Percentiles rank a stretch among this genome's conserved stretches.
Conservation (phyloP, 2,329 filamentous ascomycete species). For the Coniochaeta prunicola region DNA sequence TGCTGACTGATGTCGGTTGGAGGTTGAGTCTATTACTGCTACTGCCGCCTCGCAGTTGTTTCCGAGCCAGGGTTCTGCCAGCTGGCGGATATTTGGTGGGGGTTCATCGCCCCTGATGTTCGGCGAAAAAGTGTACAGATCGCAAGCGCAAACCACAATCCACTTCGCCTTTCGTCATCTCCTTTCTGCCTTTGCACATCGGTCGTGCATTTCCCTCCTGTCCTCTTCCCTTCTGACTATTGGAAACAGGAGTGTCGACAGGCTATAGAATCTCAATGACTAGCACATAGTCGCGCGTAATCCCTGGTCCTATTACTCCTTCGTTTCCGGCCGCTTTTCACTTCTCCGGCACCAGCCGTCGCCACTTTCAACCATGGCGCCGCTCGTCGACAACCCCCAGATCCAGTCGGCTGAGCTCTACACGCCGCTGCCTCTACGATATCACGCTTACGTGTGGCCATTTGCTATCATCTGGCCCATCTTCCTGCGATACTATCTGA, state of each 20-base stretch:
- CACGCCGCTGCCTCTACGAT: slow-evolving; percentile 71
- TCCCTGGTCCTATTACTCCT: neutral
- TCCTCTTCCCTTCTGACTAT: neutral
- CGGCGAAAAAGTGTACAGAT: slow-evolving; percentile 2
- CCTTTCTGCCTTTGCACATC: neutral
- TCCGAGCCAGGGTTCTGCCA: neutral
- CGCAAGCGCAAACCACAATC: neutral
- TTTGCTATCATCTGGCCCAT: slow-evolving; percentile 87
- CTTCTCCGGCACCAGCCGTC: neutral
- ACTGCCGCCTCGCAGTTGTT: neutral
- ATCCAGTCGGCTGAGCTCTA: slow-evolving; percentile 84
- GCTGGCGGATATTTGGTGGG: neutral
- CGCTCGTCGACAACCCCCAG: slow-evolving; percentile 82
- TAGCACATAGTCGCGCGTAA: neutral
- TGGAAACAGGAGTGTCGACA: neutral
- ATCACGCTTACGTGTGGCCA: slow-evolving; percentile 90
- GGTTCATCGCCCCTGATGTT: neutral
- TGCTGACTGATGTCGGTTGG: too few relatives aligned
- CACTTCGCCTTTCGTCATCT: slow-evolving; percentile 2
- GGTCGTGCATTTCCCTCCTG: neutral
- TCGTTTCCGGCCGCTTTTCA: neutral
- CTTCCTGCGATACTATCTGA: slow-evolving; percentile 84
- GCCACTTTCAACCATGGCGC: slow-evolving; percentile 43
- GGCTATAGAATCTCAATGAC: neutral
- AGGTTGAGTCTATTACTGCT: neutral